Percentiles rank a stretch among this genome's conserved stretches.
phyloP scores from a whole-genome alignment of 352 stramenopile species.

The Aphanomyces invadans region DNA sequence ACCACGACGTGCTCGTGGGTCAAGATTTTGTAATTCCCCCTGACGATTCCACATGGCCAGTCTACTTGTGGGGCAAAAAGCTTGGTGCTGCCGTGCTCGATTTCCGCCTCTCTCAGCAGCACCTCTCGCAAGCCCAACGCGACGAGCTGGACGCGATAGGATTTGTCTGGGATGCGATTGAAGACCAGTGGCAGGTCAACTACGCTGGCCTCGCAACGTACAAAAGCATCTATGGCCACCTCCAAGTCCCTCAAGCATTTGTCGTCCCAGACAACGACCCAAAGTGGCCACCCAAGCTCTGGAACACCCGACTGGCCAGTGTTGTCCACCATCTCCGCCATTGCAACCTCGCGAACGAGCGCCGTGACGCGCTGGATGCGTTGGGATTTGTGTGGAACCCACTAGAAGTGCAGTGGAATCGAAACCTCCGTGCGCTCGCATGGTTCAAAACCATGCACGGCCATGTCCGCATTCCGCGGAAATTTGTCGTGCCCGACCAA shows the following conservation, averaged over 20 bases:
- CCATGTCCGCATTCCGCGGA: slow-evolving; percentile 23
- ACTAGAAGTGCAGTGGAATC: slow-evolving; percentile 72
- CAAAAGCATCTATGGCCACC: slow-evolving; percentile 41
- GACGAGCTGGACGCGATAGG: slow-evolving; percentile 50
- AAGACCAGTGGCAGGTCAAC: slow-evolving; percentile 36
- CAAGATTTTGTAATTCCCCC: neutral
- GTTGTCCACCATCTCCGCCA: neutral
- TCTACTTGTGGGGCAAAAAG: slow-evolving; percentile 42
- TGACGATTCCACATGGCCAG: slow-evolving; percentile 37
- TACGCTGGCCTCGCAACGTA: slow-evolving; percentile 53
- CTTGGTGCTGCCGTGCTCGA: slow-evolving; percentile 55
- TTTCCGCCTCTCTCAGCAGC: no score
- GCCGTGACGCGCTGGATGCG: slow-evolving; percentile 69
- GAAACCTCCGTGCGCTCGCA: slow-evolving; percentile 1
- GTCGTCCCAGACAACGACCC: slow-evolving; percentile 26
- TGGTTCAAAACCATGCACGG: slow-evolving; percentile 27
- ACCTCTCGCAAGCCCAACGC: slow-evolving; percentile 51
- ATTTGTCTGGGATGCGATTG: slow-evolving; percentile 54
- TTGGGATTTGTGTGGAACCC: slow-evolving; percentile 87
- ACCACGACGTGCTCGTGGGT: neutral
- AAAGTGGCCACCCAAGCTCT: slow-evolving; percentile 18
- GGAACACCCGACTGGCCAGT: neutral
- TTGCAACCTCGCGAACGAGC: slow-evolving; percentile 12
- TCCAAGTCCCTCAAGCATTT: slow-evolving; percentile 27
- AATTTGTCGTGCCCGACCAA: slow-evolving; percentile 30